A percentile compares a stretch with the other conserved stretches of the same genome.
These are phyloP conservation scores for Nicotiana sylvestris DNA, from an alignment of 257 asterid genomes.

Conservation along the genomic window DNA sequence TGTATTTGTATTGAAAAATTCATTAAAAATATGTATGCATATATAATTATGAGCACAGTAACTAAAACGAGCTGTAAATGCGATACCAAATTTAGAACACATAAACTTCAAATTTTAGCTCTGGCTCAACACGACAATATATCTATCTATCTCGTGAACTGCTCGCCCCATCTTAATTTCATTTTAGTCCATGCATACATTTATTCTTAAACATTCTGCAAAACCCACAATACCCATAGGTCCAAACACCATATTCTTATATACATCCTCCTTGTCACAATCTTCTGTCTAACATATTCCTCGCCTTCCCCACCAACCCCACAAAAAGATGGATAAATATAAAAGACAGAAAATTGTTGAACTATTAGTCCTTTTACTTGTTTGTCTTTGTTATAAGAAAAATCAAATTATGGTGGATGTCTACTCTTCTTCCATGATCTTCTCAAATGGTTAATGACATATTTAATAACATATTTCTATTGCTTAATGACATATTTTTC, in stretches of 20 bases:
- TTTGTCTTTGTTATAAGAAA: not conserved
- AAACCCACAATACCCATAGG: not conserved
- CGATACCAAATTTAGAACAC: too few species aligned
- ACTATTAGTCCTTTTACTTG: not conserved
- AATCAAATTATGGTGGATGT: too few species aligned
- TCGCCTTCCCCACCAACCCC: not conserved
- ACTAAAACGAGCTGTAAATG: too few species aligned
- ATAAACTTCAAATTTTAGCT: too few species aligned
- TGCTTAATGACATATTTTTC: too few species aligned
- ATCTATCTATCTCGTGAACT: not conserved
- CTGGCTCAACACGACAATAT: too few species aligned
- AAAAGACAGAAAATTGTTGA: not conserved
- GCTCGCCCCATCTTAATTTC: not conserved
- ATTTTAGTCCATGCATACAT: not conserved
- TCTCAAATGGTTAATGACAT: too few species aligned
- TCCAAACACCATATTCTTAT: not conserved
- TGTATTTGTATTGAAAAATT: too few species aligned
- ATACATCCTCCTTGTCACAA: not conserved
- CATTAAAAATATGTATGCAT: too few species aligned
- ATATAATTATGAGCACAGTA: too few species aligned
- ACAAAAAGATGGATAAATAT: conserved; percentile 2
- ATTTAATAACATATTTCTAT: too few species aligned
- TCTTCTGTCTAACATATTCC: conserved; percentile 3
- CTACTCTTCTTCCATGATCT: too few species aligned
- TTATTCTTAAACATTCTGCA: not conserved